A percentile compares a stretch with the other conserved stretches of the same genome.
phyloP scores from a whole-genome alignment of 2,329 filamentous ascomycete species.

The Paraconiothyrium brasiliense region DNA sequence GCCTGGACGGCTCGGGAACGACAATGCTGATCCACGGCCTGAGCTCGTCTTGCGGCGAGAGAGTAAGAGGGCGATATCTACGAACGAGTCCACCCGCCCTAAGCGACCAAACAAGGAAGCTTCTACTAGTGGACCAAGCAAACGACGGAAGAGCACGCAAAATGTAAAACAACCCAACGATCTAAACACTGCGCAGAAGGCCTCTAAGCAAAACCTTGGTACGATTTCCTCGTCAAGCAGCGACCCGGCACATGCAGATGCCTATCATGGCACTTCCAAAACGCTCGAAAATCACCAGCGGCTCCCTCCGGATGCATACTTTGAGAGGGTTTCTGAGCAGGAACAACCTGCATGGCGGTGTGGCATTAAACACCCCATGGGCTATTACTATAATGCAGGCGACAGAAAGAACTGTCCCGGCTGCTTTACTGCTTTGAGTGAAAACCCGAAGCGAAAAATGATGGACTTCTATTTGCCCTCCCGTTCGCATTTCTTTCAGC shows the following conservation, averaged over 20 bases:
- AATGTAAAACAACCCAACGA: background rate
- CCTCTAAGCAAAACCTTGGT: too few species aligned
- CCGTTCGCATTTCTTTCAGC: constrained; percentile 26
- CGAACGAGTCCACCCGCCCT: too few species aligned
- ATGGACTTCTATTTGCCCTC: constrained; percentile 43
- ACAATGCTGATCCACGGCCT: background rate
- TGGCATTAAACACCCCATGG: constrained; percentile 36
- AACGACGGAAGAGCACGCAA: constrained; percentile 8
- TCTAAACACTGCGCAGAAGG: background rate
- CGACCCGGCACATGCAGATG: background rate
- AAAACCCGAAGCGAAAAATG: constrained; percentile 16
- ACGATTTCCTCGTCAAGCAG: background rate
- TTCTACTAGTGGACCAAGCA: background rate
- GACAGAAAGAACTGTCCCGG: constrained; percentile 34
- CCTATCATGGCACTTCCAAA: constrained; percentile 24
- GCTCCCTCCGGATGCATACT: constrained; percentile 34
- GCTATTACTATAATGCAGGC: constrained; percentile 42
- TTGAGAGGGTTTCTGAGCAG: constrained; percentile 18
- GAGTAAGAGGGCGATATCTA: background rate
- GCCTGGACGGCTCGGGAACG: background rate
- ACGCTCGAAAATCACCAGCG: constrained; percentile 31
- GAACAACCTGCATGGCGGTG: constrained; percentile 40
- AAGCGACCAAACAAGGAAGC: background rate
- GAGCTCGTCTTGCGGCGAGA: background rate
- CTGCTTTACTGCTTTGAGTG: constrained; percentile 29